phyloP scores from a whole-genome alignment of 768 basidiomycete genomes.

The Paxillus ammoniavirescens region DNA sequence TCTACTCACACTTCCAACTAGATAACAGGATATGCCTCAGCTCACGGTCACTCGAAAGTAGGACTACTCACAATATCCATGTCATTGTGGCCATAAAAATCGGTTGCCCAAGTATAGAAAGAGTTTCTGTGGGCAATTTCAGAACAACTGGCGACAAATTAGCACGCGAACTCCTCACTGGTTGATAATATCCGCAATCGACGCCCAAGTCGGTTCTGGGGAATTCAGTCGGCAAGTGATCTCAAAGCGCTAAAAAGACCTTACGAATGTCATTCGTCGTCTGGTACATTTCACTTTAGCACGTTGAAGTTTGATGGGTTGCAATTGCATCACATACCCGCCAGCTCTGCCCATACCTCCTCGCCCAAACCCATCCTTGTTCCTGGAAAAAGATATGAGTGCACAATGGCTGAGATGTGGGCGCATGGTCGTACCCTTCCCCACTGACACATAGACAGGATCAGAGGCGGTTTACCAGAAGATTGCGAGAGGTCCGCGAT shows the following conservation, averaged over 20 bases:
- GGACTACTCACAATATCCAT: conserved; percentile 55
- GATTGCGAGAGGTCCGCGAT: conserved; percentile 46
- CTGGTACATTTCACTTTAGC: conserved; percentile 25
- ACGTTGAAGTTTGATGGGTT: not conserved
- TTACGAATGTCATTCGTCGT: conserved; percentile 51
- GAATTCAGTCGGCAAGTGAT: not conserved
- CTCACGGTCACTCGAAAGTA: not conserved
- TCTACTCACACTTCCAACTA: conserved; percentile 55
- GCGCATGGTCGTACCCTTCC: conserved; percentile 45
- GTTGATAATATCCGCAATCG: conserved; percentile 53
- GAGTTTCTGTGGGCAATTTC: conserved; percentile 49
- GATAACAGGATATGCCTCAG: not conserved
- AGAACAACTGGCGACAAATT: not conserved
- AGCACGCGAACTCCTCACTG: conserved; percentile 32
- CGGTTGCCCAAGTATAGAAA: conserved; percentile 58
- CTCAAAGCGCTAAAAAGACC: conserved; percentile 1
- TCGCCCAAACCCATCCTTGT: conserved; percentile 66
- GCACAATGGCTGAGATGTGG: not conserved
- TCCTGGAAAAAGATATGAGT: conserved; percentile 35
- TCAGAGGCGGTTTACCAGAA: conserved; percentile 52
- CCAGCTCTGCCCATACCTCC: conserved; percentile 61
- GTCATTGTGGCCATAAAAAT: conserved; percentile 69
- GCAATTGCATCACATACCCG: conserved; percentile 39
- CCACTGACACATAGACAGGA: conserved; percentile 68
- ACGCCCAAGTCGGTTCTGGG: conserved; percentile 47